Evolutionary conservation across 345 rosid genomes (phyloP), one percentile per base, ranked within the genome.

Genomic region (Ailanthus altissimus): DNA sequence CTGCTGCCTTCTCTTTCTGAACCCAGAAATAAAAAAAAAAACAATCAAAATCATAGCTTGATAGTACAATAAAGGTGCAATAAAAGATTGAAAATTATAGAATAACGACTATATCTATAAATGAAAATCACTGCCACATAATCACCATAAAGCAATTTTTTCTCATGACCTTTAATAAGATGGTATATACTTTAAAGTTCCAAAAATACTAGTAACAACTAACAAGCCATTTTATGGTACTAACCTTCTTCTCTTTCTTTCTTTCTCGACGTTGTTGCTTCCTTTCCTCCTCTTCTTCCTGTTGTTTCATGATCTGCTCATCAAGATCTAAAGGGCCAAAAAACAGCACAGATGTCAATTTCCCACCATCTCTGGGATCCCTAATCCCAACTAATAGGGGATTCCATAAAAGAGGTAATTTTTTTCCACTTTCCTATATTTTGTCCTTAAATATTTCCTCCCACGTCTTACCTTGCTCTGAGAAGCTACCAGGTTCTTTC

Each of bases 241-340:
- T 79, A 67, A 83, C 99, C 94, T 96, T 95, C 88, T 96, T 96
- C 83, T 96, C 99, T 82, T 92, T 95, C 90, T 93, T 95, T 83
- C 85, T 92, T 85, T 95, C 98, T 61, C 94, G 82, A 14, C 92
- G 91, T 75, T 71, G 93, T 20, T 94, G 89, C 77, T 87, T 96
- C n/a, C 83, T 75, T 76, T 93, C 98, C 75, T 96, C 98, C 79
- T 96, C 99, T 78, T 90, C 97, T 85, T 92, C 93, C 80, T 93
- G 93, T 77, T 90, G 98, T 78, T 92, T 96, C 74, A 85, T 66
- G 78, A 92, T 86, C 81, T 97, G 91, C 58, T 92, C 99, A 80
- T 96, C 99, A 38, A 96, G 92, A 84, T 93, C 99, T 95, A 79
- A 53, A 43, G 23, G 28, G 38, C 21, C 6, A 32, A 50, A 61